Conservation (phyloP, 306 rosid species). For the Pyrus betulifolia region DNA sequence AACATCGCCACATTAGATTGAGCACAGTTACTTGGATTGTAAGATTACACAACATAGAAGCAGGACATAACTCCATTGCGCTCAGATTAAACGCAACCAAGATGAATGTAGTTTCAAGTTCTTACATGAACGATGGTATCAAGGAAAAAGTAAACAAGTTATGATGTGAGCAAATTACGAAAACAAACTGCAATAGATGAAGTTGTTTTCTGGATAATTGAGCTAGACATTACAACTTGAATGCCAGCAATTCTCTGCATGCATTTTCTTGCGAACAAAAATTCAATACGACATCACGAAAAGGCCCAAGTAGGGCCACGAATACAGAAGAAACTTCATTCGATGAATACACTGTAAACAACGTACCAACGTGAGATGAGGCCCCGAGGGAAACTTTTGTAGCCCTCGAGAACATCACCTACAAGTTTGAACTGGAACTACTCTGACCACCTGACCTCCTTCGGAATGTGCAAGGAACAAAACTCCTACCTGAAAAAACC, state of each 20-base stretch:
- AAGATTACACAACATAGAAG: background rate
- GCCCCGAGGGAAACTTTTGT: background rate
- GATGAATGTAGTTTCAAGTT: background rate
- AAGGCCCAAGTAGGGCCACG: background rate
- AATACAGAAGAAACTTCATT: background rate
- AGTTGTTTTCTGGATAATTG: background rate
- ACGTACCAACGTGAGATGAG: background rate
- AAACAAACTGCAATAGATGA: background rate
- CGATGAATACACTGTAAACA: background rate
- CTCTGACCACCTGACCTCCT: conserved; percentile 37
- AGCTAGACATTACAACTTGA: background rate
- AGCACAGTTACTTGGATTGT: background rate
- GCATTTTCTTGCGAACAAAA: background rate
- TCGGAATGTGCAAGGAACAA: conserved; percentile 47
- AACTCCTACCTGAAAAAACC: conserved; percentile 37
- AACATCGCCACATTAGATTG: background rate
- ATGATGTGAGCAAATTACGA: background rate
- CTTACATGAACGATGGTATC: background rate
- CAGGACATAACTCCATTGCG: background rate
- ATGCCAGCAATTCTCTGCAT: background rate
- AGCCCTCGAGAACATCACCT: conserved; percentile 11
- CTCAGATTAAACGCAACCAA: background rate
- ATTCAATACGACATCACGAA: background rate
- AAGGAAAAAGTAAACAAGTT: background rate
- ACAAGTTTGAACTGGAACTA: conserved; percentile 22